Conservation (phyloP, 108 stramenopile species). For the Cyclotella kingstonii region DNA sequence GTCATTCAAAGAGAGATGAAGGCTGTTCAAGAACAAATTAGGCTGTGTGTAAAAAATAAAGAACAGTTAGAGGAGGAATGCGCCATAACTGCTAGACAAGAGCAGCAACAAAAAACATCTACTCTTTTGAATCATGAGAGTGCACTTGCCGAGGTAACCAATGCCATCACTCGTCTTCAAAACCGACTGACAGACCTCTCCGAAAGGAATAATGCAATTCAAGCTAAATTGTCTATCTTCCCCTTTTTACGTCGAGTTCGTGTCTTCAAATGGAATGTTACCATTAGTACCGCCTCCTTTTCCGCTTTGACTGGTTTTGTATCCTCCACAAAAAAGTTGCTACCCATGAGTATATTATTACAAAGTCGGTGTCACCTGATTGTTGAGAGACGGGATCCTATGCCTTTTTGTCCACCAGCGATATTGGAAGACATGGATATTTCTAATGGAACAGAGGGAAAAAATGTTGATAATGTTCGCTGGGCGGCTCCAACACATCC, state of each 20-base stretch:
- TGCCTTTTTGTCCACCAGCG: constrained; percentile 72
- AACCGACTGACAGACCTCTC: constrained; percentile 59
- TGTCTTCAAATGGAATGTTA: constrained; percentile 80
- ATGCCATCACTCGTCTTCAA: constrained; percentile 29
- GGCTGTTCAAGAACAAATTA: constrained; percentile 13
- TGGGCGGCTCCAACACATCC: constrained; percentile 83
- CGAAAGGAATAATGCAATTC: constrained; percentile 39
- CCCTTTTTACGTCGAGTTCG: constrained; percentile 81
- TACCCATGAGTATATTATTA: constrained; percentile 78
- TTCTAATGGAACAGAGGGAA: constrained; percentile 5
- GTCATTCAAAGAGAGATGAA: constrained; percentile 19
- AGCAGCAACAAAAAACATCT: background rate
- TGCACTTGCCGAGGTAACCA: constrained; percentile 13
- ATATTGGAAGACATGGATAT: constrained; percentile 59
- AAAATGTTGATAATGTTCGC: constrained; percentile 25
- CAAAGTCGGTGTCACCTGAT: constrained; percentile 84
- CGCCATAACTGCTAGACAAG: constrained; percentile 13
- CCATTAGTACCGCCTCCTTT: constrained; percentile 65
- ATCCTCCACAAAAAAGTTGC: constrained; percentile 37
- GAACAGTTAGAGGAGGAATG: constrained; percentile 4
- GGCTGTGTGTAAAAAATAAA: background rate
- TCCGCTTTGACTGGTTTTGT: constrained; percentile 60
- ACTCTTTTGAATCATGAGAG: constrained; percentile 4
- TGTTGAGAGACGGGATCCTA: constrained; percentile 78
- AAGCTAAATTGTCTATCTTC: constrained; percentile 56